A percentile compares a stretch with the other conserved stretches of the same genome.
These are phyloP conservation scores for Chaetomium sp. DNA, from an alignment of 2,329 filamentous ascomycete species.

Conservation along the genomic window DNA sequence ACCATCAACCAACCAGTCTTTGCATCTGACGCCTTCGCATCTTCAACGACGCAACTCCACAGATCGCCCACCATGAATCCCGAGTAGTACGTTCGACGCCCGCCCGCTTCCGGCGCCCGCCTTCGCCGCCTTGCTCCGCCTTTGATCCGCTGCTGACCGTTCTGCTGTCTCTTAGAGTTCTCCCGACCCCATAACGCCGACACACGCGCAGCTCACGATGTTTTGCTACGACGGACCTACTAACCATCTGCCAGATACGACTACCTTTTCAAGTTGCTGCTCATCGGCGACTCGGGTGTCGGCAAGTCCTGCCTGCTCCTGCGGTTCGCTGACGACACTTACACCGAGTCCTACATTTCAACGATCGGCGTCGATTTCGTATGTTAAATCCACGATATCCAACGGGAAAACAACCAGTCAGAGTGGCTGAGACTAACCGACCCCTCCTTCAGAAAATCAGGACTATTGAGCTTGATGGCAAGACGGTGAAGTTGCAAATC, in stretches of 20 bases:
- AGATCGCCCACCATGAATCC: constrained; percentile 69
- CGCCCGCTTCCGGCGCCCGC: neutral
- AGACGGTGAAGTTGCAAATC: constrained; percentile 99
- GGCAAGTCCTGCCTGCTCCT: constrained; percentile 98
- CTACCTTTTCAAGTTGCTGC: constrained; percentile 99
- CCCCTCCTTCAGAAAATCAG: constrained; percentile 76
- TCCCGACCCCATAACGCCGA: neutral
- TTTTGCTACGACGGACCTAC: constrained; percentile 10
- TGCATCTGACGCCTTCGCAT: constrained; percentile 8
- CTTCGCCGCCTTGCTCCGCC: constrained; percentile 7
- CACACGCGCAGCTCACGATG: constrained; percentile 4
- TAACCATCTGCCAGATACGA: constrained; percentile 71
- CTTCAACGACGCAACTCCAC: neutral
- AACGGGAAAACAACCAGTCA: neutral
- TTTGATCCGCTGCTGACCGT: constrained; percentile 17
- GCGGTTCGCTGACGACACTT: constrained; percentile 97
- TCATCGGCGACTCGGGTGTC: constrained; percentile 99
- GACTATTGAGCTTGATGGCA: constrained; percentile 98
- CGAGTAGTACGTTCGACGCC: constrained; percentile 63
- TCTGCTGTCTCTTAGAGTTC: neutral
- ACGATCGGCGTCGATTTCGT: constrained; percentile 99
- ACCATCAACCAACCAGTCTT: constrained; percentile 8
- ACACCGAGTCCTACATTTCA: constrained; percentile 99
- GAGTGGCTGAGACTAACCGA: constrained; percentile 12
- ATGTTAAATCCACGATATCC: constrained; percentile 37